phyloP scores from a whole-genome alignment of 2,329 filamentous ascomycete genomes.

The Aspergillus sp. region DNA sequence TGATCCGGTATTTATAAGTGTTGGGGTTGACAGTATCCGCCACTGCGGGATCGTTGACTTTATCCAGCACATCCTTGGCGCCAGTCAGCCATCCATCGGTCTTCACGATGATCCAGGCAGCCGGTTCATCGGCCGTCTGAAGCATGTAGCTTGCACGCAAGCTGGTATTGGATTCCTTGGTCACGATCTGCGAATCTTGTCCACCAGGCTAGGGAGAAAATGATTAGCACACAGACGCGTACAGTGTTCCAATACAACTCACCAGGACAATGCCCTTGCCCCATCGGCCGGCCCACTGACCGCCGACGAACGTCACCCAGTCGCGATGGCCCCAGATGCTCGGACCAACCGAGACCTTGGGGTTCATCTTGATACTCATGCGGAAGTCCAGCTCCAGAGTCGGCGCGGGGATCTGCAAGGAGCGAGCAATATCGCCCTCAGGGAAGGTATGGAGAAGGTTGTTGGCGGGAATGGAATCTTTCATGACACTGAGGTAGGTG shows the following conservation, averaged over 20 bases:
- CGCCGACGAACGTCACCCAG: constrained; percentile 52
- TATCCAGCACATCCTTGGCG: constrained; percentile 49
- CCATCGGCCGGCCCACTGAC: constrained; percentile 54
- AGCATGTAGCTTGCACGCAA: constrained; percentile 47
- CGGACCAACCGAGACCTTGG: constrained; percentile 47
- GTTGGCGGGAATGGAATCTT: constrained; percentile 52
- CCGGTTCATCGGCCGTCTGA: constrained; percentile 52
- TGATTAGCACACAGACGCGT: neutral
- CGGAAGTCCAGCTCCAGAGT: constrained; percentile 53
- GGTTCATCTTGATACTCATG: constrained; percentile 54
- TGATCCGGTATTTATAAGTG: constrained; percentile 50
- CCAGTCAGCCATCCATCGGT: constrained; percentile 50
- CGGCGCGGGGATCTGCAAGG: constrained; percentile 47
- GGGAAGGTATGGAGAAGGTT: constrained; percentile 52
- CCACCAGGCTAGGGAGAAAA: constrained; percentile 43
- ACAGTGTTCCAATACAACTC: constrained; percentile 15
- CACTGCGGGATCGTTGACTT: constrained; percentile 43
- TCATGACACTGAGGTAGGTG: constrained; percentile 53
- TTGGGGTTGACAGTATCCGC: constrained; percentile 49
- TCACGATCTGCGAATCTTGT: constrained; percentile 50
- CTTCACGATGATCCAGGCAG: constrained; percentile 49
- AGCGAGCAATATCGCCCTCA: constrained; percentile 49
- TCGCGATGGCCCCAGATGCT: constrained; percentile 51
- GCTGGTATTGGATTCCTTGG: constrained; percentile 48
- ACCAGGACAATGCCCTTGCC: constrained; percentile 52